Evolutionary conservation across 176 grass and related monocot genomes (phyloP).

Genomic region (Oryza australiensis): DNA sequence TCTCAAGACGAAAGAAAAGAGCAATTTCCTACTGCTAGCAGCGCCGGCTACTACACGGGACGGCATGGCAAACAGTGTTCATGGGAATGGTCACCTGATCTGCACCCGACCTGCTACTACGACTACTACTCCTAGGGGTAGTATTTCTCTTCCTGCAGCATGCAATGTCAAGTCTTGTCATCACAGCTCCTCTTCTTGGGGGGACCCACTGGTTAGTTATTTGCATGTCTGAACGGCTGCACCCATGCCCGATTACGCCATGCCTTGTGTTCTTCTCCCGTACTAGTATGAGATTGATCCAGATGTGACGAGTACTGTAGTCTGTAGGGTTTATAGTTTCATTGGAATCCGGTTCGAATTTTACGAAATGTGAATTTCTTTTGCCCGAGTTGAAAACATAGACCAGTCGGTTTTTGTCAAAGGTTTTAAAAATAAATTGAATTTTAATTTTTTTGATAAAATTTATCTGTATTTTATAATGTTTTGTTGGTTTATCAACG

Average conservation of each 20-base stretch:
- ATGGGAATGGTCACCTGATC: neutral
- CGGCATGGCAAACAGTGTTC: neutral
- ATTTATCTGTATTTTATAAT: no score
- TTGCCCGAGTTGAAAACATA: no score
- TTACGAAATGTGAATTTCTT: no score
- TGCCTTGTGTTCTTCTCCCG: no score
- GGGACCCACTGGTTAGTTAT: conserved; percentile 35
- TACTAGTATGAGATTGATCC: neutral
- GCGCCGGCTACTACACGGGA: neutral
- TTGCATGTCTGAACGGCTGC: neutral
- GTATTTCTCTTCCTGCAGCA: neutral
- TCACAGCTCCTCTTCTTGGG: neutral
- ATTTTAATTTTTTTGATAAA: no score
- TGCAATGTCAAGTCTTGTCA: conserved; percentile 45
- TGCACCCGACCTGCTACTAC: neutral
- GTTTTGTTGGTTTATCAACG: no score
- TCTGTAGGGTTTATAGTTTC: no score
- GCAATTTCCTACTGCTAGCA: neutral
- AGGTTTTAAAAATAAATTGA: no score
- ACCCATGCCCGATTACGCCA: neutral
- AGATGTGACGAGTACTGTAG: neutral
- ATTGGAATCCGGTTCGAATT: no score
- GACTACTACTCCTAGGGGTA: no score
- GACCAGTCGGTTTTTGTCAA: no score
- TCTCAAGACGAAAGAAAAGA: neutral